Percentiles rank a stretch among this genome's conserved stretches.
Conservation (phyloP, 129 eudicot genomes). For the Helianthus annuus region HanXRQr2.0-SUNRISE NC_035435.2:173837756-173838255, state of each 20-base stretch:
- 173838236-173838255: background rate
- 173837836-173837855: too few species aligned
- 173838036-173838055: conserved; percentile 73
- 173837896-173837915: too few species aligned
- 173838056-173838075: conserved; percentile 92
- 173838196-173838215: conserved; percentile 99
- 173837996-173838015: conserved; percentile 90
- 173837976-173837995: conserved; percentile 77
- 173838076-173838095: conserved; percentile 98
- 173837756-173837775: too few species aligned
- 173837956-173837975: background rate
- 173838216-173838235: conserved; percentile 70
- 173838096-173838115: conserved; percentile 54
- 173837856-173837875: too few species aligned
- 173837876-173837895: too few species aligned
- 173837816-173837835: too few species aligned
- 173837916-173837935: background rate
- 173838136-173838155: conserved; percentile 47
- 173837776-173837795: too few species aligned
- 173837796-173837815: too few species aligned
- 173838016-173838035: conserved; percentile 87
- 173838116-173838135: conserved; percentile 19
- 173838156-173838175: conserved; percentile 66
- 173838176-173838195: conserved; percentile 77
- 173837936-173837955: background rate